Evolutionary conservation across 2,329 filamentous ascomycete species (phyloP), one percentile per base, ranked within the genome.

Genomic region (Onygenales sp.): DNA sequence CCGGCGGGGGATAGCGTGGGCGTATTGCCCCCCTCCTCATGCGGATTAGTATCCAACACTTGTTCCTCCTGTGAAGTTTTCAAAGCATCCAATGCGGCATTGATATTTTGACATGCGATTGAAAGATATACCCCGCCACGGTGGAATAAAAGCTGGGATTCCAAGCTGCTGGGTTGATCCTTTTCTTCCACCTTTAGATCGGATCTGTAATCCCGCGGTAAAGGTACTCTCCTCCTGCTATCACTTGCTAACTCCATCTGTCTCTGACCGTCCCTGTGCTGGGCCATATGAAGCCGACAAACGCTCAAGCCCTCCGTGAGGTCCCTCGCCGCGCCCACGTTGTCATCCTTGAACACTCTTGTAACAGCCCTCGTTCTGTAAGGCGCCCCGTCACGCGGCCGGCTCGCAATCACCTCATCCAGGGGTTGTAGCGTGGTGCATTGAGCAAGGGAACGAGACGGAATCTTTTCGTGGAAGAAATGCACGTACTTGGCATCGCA

Each of bases 381-480:
- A 1, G 84, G 81, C 57, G 87, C 82, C 1, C 77, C 79, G 47
- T 89, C 84, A 44, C 74, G 76, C 1, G 86, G 82, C 17, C 80
- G 71, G 42, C 82, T 78, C 10, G 74, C 71, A 55, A 91, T 84
- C 53, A 92, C 81, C 39, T 87, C 79, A 64, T 84, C 76, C 58
- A 94, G 68, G 3, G 83, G 77, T 51, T 80, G 72, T 53, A 91
- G 69, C 57, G 81, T 84, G 7, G 87, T 91, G 61, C 79, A 84
- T 62, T 88, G 81, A 37, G 83, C 85, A 65, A 93, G 74, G 65
- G 86, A 83, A 42, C 85, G 75, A 42, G 83, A 86, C 1, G 87
- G 86, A 31, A 93, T 91, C 78, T 92, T 93, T 70, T 94, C 87
- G 70, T 92, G 87, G 68, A 94, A 94, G 71, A 92, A 93, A 65